phyloP scores from a whole-genome alignment of 2,329 filamentous ascomycete species.

The Colletotrichum paranaense region DNA sequence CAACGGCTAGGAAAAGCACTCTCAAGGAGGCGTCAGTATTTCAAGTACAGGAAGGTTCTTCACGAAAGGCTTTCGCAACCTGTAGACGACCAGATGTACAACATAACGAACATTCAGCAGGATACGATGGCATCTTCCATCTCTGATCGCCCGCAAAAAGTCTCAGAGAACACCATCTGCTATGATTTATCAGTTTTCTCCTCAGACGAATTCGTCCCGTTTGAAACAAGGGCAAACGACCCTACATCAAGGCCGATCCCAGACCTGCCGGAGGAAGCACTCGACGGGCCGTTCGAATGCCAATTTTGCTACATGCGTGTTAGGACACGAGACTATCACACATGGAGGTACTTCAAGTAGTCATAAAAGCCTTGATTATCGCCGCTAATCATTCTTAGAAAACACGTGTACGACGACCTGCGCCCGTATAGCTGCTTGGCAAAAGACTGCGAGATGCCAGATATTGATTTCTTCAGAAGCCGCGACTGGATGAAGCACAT shows the following conservation, averaged over 20 bases:
- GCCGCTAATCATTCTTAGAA: slow-evolving; percentile 33
- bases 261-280: background rate
- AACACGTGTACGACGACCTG: slow-evolving; percentile 51
- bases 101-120: background rate
- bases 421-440: slow-evolving; percentile 51
- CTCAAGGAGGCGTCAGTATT: no score
- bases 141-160: no score
- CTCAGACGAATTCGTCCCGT: no score
- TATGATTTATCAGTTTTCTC: no score
- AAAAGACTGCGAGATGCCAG: slow-evolving; percentile 39
- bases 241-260: no score
- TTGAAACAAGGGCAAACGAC: background rate
- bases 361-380: no score
- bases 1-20: background rate
- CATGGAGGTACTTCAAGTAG: slow-evolving; percentile 44
- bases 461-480: slow-evolving; percentile 37
- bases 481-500: slow-evolving; percentile 42
- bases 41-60: background rate
- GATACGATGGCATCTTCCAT: background rate
- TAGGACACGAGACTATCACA: background rate
- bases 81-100: background rate
- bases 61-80: background rate
- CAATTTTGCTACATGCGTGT: background rate
- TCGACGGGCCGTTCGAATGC: background rate
- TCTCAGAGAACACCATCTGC: no score